Conservation (phyloP, 345 rosid species). For the Linum tenue region DNA sequence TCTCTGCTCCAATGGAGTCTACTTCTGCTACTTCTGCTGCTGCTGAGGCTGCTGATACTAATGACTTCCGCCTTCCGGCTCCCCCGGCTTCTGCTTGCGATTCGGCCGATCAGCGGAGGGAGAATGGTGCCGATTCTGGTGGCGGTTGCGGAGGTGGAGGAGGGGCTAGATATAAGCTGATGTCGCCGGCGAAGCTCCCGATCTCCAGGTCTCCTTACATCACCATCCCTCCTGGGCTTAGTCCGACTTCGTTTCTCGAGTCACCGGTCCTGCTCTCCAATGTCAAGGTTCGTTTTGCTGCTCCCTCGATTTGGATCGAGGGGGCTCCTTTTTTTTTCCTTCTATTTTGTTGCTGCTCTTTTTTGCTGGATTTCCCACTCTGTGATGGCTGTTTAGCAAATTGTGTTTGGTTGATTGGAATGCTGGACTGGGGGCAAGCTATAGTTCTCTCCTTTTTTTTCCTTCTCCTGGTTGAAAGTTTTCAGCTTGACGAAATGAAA, state of each 20-base stretch:
- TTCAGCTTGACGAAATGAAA: background rate
- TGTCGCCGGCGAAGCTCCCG: slow-evolving; percentile 99
- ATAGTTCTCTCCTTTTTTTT: background rate
- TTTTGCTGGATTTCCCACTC: no score
- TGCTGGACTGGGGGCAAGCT: no score
- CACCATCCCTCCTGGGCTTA: slow-evolving; percentile 75
- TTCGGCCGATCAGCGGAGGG: background rate
- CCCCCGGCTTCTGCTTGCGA: background rate
- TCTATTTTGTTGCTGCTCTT: slow-evolving; percentile 7
- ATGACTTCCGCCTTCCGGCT: slow-evolving; percentile 6
- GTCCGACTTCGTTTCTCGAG: slow-evolving; percentile 89
- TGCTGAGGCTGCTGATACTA: slow-evolving; percentile 11
- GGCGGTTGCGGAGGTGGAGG: background rate
- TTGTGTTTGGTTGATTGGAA: no score
- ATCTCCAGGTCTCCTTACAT: slow-evolving; percentile 77
- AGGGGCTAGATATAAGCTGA: slow-evolving; percentile 83
- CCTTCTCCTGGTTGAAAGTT: background rate
- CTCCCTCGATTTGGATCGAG: background rate
- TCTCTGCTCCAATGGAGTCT: background rate
- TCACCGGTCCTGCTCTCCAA: slow-evolving; percentile 92
- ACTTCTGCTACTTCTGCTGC: background rate
- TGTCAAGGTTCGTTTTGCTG: slow-evolving; percentile 47
- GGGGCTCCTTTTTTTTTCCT: background rate
- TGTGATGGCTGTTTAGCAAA: no score
- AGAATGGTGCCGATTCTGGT: slow-evolving; percentile 10